phyloP scores from a whole-genome alignment of 2,329 filamentous ascomycete species.

The Macrophomina phaseolina region DNA sequence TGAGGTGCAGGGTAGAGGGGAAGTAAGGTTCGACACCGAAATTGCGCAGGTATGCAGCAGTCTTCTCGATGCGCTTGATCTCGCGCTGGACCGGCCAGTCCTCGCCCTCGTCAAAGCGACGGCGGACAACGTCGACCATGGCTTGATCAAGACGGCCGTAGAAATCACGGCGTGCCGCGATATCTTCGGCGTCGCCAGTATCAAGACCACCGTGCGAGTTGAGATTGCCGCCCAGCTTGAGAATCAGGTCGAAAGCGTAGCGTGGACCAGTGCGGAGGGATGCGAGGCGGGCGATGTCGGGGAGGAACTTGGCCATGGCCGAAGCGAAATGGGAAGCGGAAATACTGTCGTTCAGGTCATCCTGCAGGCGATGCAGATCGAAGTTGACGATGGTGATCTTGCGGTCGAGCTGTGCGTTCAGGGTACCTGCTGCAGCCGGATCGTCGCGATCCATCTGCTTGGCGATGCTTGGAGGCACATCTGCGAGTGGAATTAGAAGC shows the following conservation, averaged over 20 bases:
- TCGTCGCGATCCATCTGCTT: slow-evolving; percentile 59
- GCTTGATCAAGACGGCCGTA: slow-evolving; percentile 55
- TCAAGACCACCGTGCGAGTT: slow-evolving; percentile 61
- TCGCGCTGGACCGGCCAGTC: slow-evolving; percentile 59
- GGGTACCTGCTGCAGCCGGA: slow-evolving; percentile 55
- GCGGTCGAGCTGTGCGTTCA: slow-evolving; percentile 63
- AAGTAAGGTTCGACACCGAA: slow-evolving; percentile 62
- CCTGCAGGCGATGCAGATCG: slow-evolving; percentile 61
- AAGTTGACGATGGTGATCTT: slow-evolving; percentile 65
- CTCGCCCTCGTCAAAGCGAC: slow-evolving; percentile 57
- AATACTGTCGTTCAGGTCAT: slow-evolving; percentile 61
- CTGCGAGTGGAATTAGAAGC: slow-evolving; percentile 39
- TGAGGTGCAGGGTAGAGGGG: slow-evolving; percentile 56
- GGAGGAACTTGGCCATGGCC: slow-evolving; percentile 61
- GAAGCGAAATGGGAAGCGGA: slow-evolving; percentile 59
- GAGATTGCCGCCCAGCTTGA: slow-evolving; percentile 62
- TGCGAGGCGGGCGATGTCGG: slow-evolving; percentile 58
- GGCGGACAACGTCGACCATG: slow-evolving; percentile 59
- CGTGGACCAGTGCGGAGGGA: slow-evolving; percentile 54
- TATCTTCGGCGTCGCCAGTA: slow-evolving; percentile 54
- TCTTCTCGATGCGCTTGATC: slow-evolving; percentile 63
- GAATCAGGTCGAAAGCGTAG: slow-evolving; percentile 59
- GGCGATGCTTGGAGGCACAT: slow-evolving; percentile 59
- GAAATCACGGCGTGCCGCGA: slow-evolving; percentile 56
- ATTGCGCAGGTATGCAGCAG: slow-evolving; percentile 57